A percentile compares a stretch with the other conserved stretches of the same genome.
Evolutionary conservation across 805 yeast species (phyloP).

Genomic region (Candida vartiovaarae): DNA sequence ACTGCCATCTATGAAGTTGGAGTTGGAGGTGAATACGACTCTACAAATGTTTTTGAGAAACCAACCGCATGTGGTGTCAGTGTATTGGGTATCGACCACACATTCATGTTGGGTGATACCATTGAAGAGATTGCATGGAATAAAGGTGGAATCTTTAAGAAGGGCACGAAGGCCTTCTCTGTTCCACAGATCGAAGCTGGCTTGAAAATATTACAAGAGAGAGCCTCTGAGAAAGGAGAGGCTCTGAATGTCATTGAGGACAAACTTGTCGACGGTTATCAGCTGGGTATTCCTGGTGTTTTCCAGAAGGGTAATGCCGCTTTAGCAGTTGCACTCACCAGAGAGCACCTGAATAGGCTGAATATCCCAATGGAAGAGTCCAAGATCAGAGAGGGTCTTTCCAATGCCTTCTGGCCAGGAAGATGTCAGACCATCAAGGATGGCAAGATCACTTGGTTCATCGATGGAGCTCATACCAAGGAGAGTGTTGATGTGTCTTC

Average conservation of each 20-base stretch:
- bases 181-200: slow-evolving; percentile 55
- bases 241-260: slow-evolving; percentile 45
- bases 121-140: slow-evolving; percentile 92
- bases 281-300: slow-evolving; percentile 73
- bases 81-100: slow-evolving; percentile 85
- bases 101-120: slow-evolving; percentile 73
- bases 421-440: slow-evolving; percentile 70
- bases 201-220: slow-evolving; percentile 45
- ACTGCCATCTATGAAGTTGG: slow-evolving; percentile 97
- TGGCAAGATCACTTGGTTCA: slow-evolving; percentile 57
- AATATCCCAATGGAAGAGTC: slow-evolving; percentile 30
- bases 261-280: slow-evolving; percentile 24
- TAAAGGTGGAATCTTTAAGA: slow-evolving; percentile 87
- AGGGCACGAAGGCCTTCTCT: slow-evolving; percentile 56
- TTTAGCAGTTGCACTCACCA: slow-evolving; percentile 67
- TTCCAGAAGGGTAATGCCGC: slow-evolving; percentile 87
- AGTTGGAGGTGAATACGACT: slow-evolving; percentile 95
- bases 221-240: slow-evolving; percentile 62
- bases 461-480: slow-evolving; percentile 94
- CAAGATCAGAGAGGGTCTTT: slow-evolving; percentile 45
- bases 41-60: slow-evolving; percentile 77
- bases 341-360: slow-evolving; percentile 47
- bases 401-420: slow-evolving; percentile 84
- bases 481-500: slow-evolving; percentile 85
- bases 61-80: slow-evolving; percentile 86